These are phyloP conservation scores for Nepenthes gracilis DNA, from an alignment of 148 eudicot genomes.

Conservation along the genomic window DNA sequence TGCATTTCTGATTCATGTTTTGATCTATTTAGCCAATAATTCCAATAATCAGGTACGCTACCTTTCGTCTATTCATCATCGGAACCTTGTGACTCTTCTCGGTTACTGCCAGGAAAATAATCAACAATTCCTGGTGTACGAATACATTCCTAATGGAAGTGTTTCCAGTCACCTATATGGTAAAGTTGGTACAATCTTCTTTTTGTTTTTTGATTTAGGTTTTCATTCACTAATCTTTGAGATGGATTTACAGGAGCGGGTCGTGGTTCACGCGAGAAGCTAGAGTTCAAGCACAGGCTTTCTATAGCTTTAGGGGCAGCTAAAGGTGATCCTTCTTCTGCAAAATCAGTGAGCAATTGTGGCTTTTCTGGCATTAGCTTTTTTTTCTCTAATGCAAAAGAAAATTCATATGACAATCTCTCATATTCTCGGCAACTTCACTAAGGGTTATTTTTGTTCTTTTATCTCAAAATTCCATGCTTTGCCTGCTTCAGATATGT, in stretches of 20 bases:
- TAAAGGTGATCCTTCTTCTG: slow-evolving; percentile 94
- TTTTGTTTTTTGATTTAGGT: neutral
- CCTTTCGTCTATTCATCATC: slow-evolving; percentile 87
- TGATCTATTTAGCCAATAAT: slow-evolving; percentile 3
- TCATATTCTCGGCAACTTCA: slow-evolving; percentile 8
- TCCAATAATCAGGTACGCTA: slow-evolving; percentile 51
- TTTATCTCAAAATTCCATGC: neutral
- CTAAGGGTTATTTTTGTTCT: neutral
- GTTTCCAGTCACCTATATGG: slow-evolving; percentile 91
- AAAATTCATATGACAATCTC: slow-evolving; percentile 8
- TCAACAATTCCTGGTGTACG: slow-evolving; percentile 86
- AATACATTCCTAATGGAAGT: slow-evolving; percentile 95
- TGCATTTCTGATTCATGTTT: neutral
- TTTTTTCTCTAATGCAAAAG: slow-evolving; percentile 35
- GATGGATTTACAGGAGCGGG: slow-evolving; percentile 45
- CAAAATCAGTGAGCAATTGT: slow-evolving; percentile 99
- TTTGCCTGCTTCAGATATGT: neutral
- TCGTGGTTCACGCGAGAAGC: slow-evolving; percentile 69
- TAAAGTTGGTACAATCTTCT: slow-evolving; percentile 14
- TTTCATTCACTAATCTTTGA: slow-evolving; percentile 6
- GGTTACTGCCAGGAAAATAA: slow-evolving; percentile 87
- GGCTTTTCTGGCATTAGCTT: slow-evolving; percentile 80
- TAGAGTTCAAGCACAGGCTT: slow-evolving; percentile 97
- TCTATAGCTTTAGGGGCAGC: slow-evolving; percentile 98
- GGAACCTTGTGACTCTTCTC: slow-evolving; percentile 87